Percentiles rank a stretch among this genome's conserved stretches.
phyloP scores from a whole-genome alignment of 1,284 basidiomycete genomes.

The Phylloboletellus chloephorus region DNA sequence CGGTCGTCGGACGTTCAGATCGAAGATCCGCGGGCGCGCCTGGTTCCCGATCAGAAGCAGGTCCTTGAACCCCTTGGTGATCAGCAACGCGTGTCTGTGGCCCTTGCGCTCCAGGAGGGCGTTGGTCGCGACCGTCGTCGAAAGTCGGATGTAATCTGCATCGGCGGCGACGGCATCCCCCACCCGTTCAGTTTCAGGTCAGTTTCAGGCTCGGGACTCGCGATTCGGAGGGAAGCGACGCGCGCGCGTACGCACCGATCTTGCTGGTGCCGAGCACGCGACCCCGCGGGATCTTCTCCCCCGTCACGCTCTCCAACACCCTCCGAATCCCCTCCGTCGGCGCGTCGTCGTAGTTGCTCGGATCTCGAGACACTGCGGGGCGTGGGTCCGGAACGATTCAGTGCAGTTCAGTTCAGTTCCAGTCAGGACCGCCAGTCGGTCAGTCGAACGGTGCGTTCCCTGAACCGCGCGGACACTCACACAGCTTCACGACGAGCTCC shows the following conservation, averaged over 20 bases:
- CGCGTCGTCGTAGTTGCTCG: slow-evolving; percentile 85
- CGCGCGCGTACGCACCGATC: slow-evolving; percentile 52
- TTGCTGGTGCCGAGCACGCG: slow-evolving; percentile 70
- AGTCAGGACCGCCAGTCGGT: too few species aligned
- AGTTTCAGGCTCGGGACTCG: too few species aligned
- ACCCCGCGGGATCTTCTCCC: slow-evolving; percentile 61
- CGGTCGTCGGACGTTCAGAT: slow-evolving; percentile 79
- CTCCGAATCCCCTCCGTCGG: slow-evolving; percentile 92
- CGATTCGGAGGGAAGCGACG: neutral
- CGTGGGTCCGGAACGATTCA: too few species aligned
- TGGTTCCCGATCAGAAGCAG: slow-evolving; percentile 91
- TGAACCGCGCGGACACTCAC: slow-evolving; percentile 37
- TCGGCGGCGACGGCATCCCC: too few species aligned
- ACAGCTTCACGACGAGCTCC: slow-evolving; percentile 77
- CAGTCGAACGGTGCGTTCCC: too few species aligned
- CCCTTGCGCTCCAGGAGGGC: slow-evolving; percentile 94
- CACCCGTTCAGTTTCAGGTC: too few species aligned
- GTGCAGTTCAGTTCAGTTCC: too few species aligned
- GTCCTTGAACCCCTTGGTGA: slow-evolving; percentile 91
- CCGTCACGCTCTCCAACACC: slow-evolving; percentile 78
- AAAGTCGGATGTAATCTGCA: slow-evolving; percentile 85
- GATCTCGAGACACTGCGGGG: slow-evolving; percentile 81
- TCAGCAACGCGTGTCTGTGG: slow-evolving; percentile 84
- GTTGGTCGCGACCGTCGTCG: slow-evolving; percentile 96
- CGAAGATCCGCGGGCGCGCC: slow-evolving; percentile 85